Conservation (phyloP, 371 early-diverging fungal genomes). For the Mortierella sp. region DNA sequence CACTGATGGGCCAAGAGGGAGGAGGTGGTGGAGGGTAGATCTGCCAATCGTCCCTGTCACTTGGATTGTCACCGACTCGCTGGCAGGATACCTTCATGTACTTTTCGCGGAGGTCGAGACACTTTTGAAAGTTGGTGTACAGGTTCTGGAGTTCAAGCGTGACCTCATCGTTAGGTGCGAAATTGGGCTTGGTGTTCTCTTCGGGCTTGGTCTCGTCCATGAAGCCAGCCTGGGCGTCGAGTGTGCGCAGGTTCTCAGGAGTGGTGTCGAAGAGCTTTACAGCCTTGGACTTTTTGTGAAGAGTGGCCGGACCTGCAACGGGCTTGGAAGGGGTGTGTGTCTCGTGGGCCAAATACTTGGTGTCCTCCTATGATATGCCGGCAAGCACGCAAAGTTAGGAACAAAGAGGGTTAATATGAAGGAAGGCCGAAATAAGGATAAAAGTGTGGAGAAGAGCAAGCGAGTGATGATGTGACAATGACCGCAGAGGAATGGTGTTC, state of each 20-base stretch:
- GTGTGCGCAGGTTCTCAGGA: conserved; percentile 40
- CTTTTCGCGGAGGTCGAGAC: conserved; percentile 84
- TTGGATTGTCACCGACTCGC: conserved; percentile 86
- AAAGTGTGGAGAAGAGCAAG: too few relatives aligned
- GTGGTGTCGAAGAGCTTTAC: conserved; percentile 38
- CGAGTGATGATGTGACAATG: too few relatives aligned
- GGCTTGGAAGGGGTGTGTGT: conserved; percentile 52
- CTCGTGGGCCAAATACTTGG: conserved; percentile 53
- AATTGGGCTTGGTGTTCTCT: conserved; percentile 43
- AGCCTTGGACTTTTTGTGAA: conserved; percentile 18
- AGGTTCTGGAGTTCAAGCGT: conserved; percentile 65
- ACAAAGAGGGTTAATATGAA: background rate
- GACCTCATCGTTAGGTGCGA: conserved; percentile 58
- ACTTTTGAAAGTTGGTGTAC: conserved; percentile 68
- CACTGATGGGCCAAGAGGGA: conserved; percentile 73
- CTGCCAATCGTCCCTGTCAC: conserved; percentile 81
- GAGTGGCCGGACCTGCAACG: conserved; percentile 11
- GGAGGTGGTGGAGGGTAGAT: conserved; percentile 92
- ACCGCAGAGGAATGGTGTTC: too few relatives aligned
- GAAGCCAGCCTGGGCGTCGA: conserved; percentile 45
- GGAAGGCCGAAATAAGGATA: too few relatives aligned
- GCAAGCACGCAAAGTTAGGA: conserved; percentile 3
- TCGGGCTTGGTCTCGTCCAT: conserved; percentile 41
- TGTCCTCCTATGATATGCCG: conserved; percentile 36
- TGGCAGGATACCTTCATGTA: conserved; percentile 88